Conservation (phyloP, 2,329 filamentous ascomycete species). For the Paecilomyces niveus region DNA sequence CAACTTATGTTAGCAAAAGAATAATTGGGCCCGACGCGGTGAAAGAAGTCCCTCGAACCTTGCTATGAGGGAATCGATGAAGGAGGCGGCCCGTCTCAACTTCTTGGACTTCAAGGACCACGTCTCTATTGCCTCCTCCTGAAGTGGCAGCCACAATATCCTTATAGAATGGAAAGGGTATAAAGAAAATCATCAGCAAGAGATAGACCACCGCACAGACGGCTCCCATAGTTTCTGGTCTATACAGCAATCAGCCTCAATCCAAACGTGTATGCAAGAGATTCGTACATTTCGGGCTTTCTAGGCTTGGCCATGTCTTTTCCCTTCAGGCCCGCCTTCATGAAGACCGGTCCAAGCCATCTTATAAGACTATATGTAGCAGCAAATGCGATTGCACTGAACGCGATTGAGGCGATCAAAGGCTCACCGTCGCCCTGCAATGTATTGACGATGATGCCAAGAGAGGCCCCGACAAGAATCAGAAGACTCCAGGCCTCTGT, state of each 20-base stretch:
- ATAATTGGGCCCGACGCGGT: neutral
- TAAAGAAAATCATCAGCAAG: constrained; percentile 80
- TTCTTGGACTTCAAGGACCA: constrained; percentile 65
- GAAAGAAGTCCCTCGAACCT: constrained; percentile 47
- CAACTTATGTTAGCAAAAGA: neutral
- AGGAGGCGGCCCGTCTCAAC: constrained; percentile 78
- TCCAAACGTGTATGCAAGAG: neutral
- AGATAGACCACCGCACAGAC: constrained; percentile 90
- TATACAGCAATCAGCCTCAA: constrained; percentile 23
- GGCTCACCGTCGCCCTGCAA: constrained; percentile 82
- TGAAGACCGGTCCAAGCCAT: constrained; percentile 88
- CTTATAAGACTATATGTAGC: constrained; percentile 78
- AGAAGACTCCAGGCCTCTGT: constrained; percentile 53
- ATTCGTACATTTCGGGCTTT: constrained; percentile 62
- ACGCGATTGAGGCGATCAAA: constrained; percentile 77
- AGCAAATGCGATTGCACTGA: constrained; percentile 77
- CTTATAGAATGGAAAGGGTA: constrained; percentile 96
- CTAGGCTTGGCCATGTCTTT: constrained; percentile 76
- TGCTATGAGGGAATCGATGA: constrained; percentile 89
- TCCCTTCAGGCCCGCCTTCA: constrained; percentile 81
- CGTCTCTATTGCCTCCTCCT: constrained; percentile 84
- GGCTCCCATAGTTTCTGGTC: constrained; percentile 92
- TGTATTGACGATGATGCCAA: constrained; percentile 68
- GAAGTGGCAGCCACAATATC: constrained; percentile 94
- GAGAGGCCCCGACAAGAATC: constrained; percentile 59